Conservation (phyloP, 2,329 filamentous ascomycete species). For the Colletotrichum endophyticum region DNA sequence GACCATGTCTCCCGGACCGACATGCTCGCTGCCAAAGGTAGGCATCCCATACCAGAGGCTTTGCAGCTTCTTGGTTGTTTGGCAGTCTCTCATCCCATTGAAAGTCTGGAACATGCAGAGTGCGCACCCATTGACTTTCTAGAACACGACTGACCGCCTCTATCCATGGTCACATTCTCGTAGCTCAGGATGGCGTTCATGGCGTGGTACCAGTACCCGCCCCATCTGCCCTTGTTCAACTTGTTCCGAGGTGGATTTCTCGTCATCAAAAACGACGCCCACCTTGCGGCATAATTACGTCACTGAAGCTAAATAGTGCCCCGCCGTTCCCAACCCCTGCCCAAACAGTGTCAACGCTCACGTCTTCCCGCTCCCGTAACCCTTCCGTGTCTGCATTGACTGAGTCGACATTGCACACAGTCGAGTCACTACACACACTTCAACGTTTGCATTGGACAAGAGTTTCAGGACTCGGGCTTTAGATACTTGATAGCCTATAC, state of each 20-base stretch:
- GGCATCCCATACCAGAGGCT: background rate
- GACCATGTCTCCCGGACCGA: background rate
- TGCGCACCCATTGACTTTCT: background rate
- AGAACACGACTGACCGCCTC: background rate
- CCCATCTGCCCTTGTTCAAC: background rate
- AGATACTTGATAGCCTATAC: slow-evolving; percentile 2
- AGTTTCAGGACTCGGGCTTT: background rate
- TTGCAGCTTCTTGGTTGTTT: background rate
- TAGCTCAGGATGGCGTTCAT: background rate
- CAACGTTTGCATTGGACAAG: background rate
- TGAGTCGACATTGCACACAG: background rate
- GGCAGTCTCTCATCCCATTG: background rate
- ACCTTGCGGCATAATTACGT: slow-evolving; percentile 7
- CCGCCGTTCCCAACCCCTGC: background rate
- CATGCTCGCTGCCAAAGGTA: background rate
- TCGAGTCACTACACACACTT: background rate
- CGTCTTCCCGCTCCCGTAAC: background rate
- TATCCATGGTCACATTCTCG: too few relatives aligned
- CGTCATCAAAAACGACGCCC: background rate
- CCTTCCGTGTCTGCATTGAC: background rate
- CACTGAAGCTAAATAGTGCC: background rate
- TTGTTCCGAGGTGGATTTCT: background rate
- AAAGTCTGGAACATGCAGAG: background rate
- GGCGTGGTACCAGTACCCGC: background rate
- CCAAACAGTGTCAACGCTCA: background rate